Percentiles rank a stretch among this genome's conserved stretches.
Conservation (phyloP, 345 rosid species). For the Brassica incana region DNA sequence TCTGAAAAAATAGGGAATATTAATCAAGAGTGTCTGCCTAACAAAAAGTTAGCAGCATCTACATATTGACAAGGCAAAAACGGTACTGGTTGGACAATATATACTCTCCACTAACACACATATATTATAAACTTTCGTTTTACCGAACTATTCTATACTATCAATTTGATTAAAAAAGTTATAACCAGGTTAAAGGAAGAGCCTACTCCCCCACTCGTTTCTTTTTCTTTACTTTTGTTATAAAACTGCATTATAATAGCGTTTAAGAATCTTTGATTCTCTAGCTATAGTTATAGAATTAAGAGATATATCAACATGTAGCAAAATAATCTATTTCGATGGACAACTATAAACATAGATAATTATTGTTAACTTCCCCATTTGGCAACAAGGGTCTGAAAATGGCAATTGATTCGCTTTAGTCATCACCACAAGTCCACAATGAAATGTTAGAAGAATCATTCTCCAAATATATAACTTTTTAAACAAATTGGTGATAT, state of each 20-base stretch:
- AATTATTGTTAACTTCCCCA: constrained; percentile 5
- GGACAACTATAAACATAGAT: neutral
- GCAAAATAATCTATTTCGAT: neutral
- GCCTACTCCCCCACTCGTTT: constrained; percentile 31
- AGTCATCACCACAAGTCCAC: constrained; percentile 14
- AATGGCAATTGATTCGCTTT: constrained; percentile 25
- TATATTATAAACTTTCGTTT: neutral
- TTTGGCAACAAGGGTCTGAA: neutral
- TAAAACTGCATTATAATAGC: neutral
- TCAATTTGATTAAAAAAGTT: neutral
- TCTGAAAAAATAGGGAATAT: too few relatives aligned
- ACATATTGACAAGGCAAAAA: constrained; percentile 15
- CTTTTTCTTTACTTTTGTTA: neutral
- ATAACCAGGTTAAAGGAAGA: neutral
- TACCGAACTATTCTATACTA: neutral
- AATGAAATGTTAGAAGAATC: constrained; percentile 25
- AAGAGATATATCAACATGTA: neutral
- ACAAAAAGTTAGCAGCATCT: constrained; percentile 11
- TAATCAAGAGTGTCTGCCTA: constrained; percentile 4
- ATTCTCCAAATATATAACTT: constrained; percentile 7
- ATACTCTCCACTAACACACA: constrained; percentile 6
- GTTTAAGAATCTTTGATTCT: neutral
- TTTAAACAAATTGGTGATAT: constrained; percentile 18
- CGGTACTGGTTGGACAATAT: constrained; percentile 11
- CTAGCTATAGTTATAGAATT: neutral